Base-by-base conservation (phyloP, 2,329 filamentous ascomycete species). In the Lasiodiplodia theobromae region DNA sequence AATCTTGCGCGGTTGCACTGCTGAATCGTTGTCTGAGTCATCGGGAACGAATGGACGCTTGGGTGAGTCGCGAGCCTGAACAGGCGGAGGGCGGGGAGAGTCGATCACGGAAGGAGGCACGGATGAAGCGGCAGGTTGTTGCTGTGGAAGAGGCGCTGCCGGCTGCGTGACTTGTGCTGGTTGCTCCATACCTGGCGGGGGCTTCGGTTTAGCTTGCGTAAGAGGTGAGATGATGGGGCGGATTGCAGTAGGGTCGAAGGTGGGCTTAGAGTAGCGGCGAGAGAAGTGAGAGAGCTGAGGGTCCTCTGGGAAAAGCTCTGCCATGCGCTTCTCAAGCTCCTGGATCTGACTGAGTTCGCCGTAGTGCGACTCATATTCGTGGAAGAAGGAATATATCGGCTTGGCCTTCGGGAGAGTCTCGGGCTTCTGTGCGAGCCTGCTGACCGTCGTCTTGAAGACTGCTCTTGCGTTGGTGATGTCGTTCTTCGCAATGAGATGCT, bases 381-480 rank as follows among this genome's bases (percentile, higher is more conserved):
- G 95, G 78, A 99, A 95, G 81, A 95, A 98, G 2, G 89, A 85
- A 75, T 97, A 97, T 0, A 99, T 87, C 0, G 92, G 88, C 78
- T 96, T 96, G 10, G 94, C 89, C 76, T 94, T 96, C 67, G 86
- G 81, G 0, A 91, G 82, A 12, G 88, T 88, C 72, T 94, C 92
- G 0, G 92, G 88, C 72, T 94, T 96, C 28, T 91, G 86, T 8
- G 91, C 88, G 53, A 98, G 86, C 70, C 91, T 91, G 76, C 91
- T 92, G 70, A 97, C 92, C 18, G 94, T 94, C 18, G 94, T 97
- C 78, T 98, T 96, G 75, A 99, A 99, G 2, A 97, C 94, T 11
- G 96, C 94, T 72, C 96, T 89, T 40, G 96, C 96, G 85, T 99
- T 97, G 38, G 93, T 97, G 58, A 94, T 91, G 79, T 99, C 96